Percentiles rank a stretch among this genome's conserved stretches.
Conservation (phyloP, 139 green algal genomes). For the Limnomonas spitsbergensis region DNA sequence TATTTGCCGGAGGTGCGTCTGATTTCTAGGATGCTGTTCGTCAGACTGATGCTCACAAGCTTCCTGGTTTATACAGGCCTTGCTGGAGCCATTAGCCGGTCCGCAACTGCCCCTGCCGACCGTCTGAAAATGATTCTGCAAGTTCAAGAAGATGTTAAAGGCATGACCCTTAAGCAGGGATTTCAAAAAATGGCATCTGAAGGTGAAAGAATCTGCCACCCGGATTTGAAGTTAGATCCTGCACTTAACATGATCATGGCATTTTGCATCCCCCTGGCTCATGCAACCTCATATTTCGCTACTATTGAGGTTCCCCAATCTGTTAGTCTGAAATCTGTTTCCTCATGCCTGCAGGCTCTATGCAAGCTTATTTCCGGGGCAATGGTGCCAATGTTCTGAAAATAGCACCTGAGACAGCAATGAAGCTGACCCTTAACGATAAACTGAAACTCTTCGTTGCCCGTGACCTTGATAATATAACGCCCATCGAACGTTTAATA, state of each 20-base stretch:
- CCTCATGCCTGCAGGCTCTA: slow-evolving; percentile 46
- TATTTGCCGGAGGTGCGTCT: slow-evolving; percentile 12
- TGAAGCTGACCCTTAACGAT: slow-evolving; percentile 84
- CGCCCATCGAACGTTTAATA: slow-evolving; percentile 51
- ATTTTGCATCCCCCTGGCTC: slow-evolving; percentile 7
- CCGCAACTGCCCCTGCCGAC: slow-evolving; percentile 87
- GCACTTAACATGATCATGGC: no score
- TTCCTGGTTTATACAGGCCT: slow-evolving; percentile 51
- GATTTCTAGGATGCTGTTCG: neutral
- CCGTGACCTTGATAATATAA: slow-evolving; percentile 56
- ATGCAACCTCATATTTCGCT: neutral
- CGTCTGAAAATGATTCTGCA: slow-evolving; percentile 90
- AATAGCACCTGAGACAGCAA: slow-evolving; percentile 85
- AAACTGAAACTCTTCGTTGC: slow-evolving; percentile 61
- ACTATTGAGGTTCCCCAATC: neutral
- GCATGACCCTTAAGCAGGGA: slow-evolving; percentile 64
- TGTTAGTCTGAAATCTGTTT: no score
- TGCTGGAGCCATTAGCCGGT: slow-evolving; percentile 81
- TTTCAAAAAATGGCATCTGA: slow-evolving; percentile 71
- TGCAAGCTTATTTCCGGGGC: slow-evolving; percentile 77
- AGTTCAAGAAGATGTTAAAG: slow-evolving; percentile 61
- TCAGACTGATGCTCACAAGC: neutral
- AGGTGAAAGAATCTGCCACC: slow-evolving; percentile 40
- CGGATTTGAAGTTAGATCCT: no score
- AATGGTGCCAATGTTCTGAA: slow-evolving; percentile 92